Conservation (phyloP, 352 stramenopile species). For the Aphanomyces stellatus region DNA sequence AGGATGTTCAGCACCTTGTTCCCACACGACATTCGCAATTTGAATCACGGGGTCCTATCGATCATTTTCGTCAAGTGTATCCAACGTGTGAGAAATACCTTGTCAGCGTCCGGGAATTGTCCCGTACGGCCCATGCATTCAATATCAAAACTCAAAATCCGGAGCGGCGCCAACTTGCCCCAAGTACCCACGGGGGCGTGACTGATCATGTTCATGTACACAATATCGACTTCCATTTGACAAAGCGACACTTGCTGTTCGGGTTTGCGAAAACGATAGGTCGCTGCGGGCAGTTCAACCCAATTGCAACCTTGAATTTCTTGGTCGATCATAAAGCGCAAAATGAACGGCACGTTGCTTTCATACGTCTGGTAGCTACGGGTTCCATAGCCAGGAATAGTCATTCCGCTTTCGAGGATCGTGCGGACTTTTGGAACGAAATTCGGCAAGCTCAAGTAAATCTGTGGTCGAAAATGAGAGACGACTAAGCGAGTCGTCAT, state of each 20-base stretch:
- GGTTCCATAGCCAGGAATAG: conserved; percentile 40
- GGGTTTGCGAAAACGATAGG: conserved; percentile 79
- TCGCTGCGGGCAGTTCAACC: conserved; percentile 89
- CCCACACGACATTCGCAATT: conserved; percentile 96
- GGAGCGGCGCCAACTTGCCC: conserved; percentile 95
- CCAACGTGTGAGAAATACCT: conserved; percentile 23
- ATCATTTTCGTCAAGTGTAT: too few species aligned
- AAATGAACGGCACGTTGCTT: conserved; percentile 98
- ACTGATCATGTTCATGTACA: conserved; percentile 95
- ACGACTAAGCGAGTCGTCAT: neutral
- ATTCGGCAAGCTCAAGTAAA: conserved; percentile 93
- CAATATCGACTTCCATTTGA: conserved; percentile 96
- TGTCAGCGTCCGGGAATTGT: conserved; percentile 83
- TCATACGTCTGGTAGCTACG: conserved; percentile 92
- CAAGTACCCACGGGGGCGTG: conserved; percentile 92
- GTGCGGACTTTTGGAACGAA: conserved; percentile 91
- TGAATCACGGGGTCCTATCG: conserved; percentile 98
- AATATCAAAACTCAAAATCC: conserved; percentile 99
- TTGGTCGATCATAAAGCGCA: conserved; percentile 99
- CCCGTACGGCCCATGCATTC: conserved; percentile 98
- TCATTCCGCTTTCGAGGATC: conserved; percentile 76
- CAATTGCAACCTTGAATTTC: conserved; percentile 96
- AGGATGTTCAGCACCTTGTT: conserved; percentile 54
- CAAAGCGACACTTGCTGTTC: conserved; percentile 81
- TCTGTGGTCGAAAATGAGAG: conserved; percentile 12